Evolutionary conservation across 1,139 yeast species (phyloP), one percentile per base, ranked within the genome.

Genomic region (Pichia sp.): DNA sequence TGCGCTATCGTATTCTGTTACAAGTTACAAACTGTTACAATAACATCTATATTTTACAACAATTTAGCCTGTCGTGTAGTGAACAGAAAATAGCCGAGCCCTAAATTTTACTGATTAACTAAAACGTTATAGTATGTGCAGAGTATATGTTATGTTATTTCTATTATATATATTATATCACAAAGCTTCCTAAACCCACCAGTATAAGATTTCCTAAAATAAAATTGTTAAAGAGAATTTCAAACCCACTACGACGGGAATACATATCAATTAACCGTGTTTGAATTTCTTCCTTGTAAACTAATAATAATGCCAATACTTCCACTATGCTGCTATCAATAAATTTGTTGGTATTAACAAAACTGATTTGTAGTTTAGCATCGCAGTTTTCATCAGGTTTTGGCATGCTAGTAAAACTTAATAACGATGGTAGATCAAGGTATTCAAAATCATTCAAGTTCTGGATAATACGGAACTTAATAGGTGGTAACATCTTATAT

Each of bases 401-500:
- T 8, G 39, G 32, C 37, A 49, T 46, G 11, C 54, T 52, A 1
- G 54, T 43, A 38, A 59, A 49, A 23, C 53, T 50, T 6, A 60
- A 29, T 24, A 59, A 34, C 2, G 58, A 49, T 8, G 60, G 53
- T 9, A 60, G 39, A 41, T 62, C 65, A 26, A 61, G 31, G 26
- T 50, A 52, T 43, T 60, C 60, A 42, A 82, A 69, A 44, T 77
- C 79, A 8, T 76, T 65, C 28, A 80, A 51, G 54, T 74, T 79
- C 55, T 81, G 82, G 41, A 80, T 82, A 30, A 79, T 75, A 29
- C 84, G 72, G 43, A 83, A 77, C 43, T 72, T 73, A 34, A 77
- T 68, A 4, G 73, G 69, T 7, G 66, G 62, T 60, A 68, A 45
- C 66, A 75, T 39, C 23, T 37, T 45, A 4, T 4, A 42, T 22